Percentiles rank a stretch among this genome's conserved stretches.
These are phyloP conservation scores for Saccharum officinarum DNA, from an alignment of 176 grass and related monocot genomes.

Conservation along the genomic window DNA sequence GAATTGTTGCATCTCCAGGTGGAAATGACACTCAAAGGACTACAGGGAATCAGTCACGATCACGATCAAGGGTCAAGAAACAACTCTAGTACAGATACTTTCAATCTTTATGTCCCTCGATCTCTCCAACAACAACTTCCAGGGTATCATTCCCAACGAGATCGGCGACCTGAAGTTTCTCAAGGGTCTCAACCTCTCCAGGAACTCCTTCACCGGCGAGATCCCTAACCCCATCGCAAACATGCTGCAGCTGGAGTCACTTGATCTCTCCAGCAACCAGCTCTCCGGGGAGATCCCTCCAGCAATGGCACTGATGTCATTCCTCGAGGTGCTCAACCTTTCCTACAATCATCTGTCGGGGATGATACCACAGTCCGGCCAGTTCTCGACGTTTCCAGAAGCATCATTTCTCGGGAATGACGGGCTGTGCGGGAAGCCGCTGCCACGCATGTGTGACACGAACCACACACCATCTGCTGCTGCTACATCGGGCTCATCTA, in stretches of 20 bases:
- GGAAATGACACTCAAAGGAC: too few relatives aligned
- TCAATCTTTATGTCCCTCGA: not conserved
- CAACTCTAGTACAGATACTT: not conserved
- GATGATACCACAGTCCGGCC: not conserved
- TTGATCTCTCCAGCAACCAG: not conserved
- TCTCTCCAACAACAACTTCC: not conserved
- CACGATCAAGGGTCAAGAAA: not conserved
- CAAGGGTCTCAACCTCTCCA: not conserved
- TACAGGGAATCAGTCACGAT: not conserved
- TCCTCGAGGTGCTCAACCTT: constrained; percentile 10
- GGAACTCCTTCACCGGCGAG: not conserved
- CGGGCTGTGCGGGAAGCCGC: not conserved
- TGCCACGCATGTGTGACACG: not conserved
- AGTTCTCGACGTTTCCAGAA: not conserved
- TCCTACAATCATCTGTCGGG: constrained; percentile 6
- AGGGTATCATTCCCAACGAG: not conserved
- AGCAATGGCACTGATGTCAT: not conserved
- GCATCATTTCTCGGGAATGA: not conserved
- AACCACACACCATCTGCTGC: not conserved
- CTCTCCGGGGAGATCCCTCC: not conserved
- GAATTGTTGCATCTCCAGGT: too few relatives aligned
- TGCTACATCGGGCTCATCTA: not conserved
- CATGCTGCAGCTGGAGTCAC: constrained; percentile 3
- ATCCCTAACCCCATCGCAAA: not conserved
- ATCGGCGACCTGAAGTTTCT: constrained; percentile 4